phyloP scores from a whole-genome alignment of 345 rosid genomes.

The Populus deltoides region DNA sequence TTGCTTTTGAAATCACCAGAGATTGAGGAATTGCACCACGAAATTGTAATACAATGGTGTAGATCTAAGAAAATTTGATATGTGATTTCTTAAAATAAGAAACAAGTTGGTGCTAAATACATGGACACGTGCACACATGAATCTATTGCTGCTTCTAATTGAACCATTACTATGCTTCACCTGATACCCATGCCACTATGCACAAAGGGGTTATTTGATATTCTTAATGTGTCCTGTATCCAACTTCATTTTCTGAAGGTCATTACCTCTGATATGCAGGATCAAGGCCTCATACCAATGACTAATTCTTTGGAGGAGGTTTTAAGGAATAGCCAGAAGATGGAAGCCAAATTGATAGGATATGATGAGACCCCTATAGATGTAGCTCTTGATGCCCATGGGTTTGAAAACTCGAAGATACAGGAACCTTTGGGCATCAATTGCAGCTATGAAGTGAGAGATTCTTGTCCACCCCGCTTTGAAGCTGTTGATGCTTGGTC shows the following conservation, averaged over 20 bases:
- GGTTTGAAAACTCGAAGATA: slow-evolving; percentile 27
- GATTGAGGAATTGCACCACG: too few relatives aligned
- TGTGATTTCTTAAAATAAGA: too few relatives aligned
- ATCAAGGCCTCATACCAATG: slow-evolving; percentile 44
- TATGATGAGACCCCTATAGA: slow-evolving; percentile 65
- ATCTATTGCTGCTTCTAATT: too few relatives aligned
- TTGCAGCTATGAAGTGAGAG: slow-evolving; percentile 16
- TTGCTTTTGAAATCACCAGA: too few relatives aligned
- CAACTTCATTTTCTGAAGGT: slow-evolving; percentile 1
- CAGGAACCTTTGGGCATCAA: slow-evolving; percentile 21
- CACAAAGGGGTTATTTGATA: too few relatives aligned
- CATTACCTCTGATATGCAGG: slow-evolving; percentile 39
- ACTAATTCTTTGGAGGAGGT: slow-evolving; percentile 52
- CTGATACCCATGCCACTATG: too few relatives aligned
- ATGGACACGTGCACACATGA: too few relatives aligned
- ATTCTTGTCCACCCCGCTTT: slow-evolving; percentile 11
- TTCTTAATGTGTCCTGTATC: neutral
- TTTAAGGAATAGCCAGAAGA: slow-evolving; percentile 45
- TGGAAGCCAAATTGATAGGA: slow-evolving; percentile 74
- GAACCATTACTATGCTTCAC: too few relatives aligned
- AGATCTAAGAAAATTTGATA: too few relatives aligned
- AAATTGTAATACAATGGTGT: too few relatives aligned
- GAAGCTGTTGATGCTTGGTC: slow-evolving; percentile 17
- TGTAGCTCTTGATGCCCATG: slow-evolving; percentile 19
- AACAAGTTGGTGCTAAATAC: too few relatives aligned